Percentiles rank a stretch among this genome's conserved stretches.
Conservation (phyloP, 2,329 filamentous ascomycete species). For the Stemphylium lycopersici region DNA sequence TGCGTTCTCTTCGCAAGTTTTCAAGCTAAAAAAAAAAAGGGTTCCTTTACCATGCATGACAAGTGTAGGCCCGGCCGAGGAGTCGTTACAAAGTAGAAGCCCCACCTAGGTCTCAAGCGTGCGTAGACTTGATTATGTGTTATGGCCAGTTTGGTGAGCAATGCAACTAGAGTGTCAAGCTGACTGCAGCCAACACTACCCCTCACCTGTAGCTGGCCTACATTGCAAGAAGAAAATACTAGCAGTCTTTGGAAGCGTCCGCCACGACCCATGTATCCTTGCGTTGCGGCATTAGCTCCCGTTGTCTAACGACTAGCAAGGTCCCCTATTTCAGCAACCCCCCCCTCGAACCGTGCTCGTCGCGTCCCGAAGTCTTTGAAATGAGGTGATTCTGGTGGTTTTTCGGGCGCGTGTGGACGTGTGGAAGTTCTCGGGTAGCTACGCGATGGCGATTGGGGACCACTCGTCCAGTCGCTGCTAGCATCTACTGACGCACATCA, state of each 20-base stretch:
- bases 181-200: not conserved
- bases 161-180: not conserved
- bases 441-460: not conserved
- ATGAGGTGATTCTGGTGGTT: too few species aligned
- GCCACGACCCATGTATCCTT: slow-evolving; percentile 1
- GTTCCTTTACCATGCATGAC: not conserved
- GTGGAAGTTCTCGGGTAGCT: not conserved
- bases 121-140: not conserved
- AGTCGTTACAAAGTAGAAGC: not conserved
- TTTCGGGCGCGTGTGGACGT: not conserved
- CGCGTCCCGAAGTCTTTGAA: not conserved
- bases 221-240: not conserved
- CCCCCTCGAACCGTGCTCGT: slow-evolving; percentile 2
- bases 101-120: not conserved
- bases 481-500: slow-evolving; percentile 6
- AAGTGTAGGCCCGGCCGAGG: not conserved
- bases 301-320: slow-evolving; percentile 19
- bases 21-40: too few species aligned
- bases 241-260: not conserved
- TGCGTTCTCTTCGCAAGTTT: too few species aligned
- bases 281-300: slow-evolving; percentile 18
- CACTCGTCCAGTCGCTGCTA: slow-evolving; percentile 4
- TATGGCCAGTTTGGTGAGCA: not conserved
- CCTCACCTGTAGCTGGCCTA: not conserved
- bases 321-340: slow-evolving; percentile 16